phyloP scores from a whole-genome alignment of 2,329 filamentous ascomycete species.

The Fusarium sp. region DNA sequence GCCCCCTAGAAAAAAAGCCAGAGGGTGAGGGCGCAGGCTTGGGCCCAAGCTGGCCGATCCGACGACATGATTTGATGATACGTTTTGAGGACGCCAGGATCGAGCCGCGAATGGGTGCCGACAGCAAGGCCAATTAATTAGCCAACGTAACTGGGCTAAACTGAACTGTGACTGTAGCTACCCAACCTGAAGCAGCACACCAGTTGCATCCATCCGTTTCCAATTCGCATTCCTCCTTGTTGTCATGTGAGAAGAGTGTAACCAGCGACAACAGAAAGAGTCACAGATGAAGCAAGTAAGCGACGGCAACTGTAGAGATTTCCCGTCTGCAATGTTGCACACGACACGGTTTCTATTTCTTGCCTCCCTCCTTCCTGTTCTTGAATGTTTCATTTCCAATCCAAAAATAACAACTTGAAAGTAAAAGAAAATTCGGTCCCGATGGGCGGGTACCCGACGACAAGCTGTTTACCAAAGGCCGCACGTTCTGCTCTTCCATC shows the following conservation, averaged over 20 bases:
- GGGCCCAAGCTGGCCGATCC: slow-evolving; percentile 11
- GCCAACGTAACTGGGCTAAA: too few relatives aligned
- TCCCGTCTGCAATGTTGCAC: slow-evolving; percentile 2
- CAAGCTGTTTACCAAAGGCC: slow-evolving; percentile 14
- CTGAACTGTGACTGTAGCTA: neutral
- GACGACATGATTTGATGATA: neutral
- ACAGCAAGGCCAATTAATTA: neutral
- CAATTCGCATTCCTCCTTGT: neutral
- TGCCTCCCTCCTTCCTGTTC: neutral
- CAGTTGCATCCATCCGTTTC: neutral
- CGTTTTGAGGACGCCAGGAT: neutral
- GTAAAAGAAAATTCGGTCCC: too few relatives aligned
- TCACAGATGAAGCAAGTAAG: slow-evolving; percentile 24
- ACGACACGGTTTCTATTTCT: neutral
- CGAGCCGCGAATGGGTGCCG: slow-evolving; percentile 5
- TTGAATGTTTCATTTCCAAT: neutral
- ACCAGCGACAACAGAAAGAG: neutral
- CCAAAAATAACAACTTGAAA: slow-evolving; percentile 14
- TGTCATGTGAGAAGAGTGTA: slow-evolving; percentile 3
- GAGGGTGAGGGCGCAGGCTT: slow-evolving; percentile 6
- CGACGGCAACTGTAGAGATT: slow-evolving; percentile 7
- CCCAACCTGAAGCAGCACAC: neutral
- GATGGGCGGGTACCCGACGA: slow-evolving; percentile 10
- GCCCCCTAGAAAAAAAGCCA: slow-evolving; percentile 4
- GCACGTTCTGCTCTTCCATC: neutral